Conservation (phyloP, 768 basidiomycete genomes). For the Suillus sp. region DNA sequence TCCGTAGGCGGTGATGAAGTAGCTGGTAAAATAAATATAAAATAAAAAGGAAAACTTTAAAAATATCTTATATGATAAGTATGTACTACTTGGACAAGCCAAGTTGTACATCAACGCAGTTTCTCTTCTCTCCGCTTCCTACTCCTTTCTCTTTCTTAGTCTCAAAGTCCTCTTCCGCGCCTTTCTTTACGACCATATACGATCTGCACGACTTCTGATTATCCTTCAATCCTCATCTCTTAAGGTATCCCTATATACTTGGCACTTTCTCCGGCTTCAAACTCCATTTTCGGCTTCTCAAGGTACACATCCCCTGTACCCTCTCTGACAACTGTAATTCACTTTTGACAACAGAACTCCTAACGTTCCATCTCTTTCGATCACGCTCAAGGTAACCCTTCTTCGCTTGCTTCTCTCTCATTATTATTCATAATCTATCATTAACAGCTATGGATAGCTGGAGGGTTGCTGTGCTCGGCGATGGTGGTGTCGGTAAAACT, state of each 20-base stretch:
- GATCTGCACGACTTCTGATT: slow-evolving; percentile 61
- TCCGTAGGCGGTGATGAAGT: slow-evolving; percentile 13
- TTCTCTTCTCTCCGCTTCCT: slow-evolving; percentile 29
- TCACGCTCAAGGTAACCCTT: slow-evolving; percentile 24
- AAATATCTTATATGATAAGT: slow-evolving; percentile 4
- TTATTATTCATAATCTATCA: slow-evolving; percentile 15
- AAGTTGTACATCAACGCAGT: slow-evolving; percentile 32
- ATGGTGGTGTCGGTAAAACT: slow-evolving; percentile 98
- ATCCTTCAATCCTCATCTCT: slow-evolving; percentile 33
- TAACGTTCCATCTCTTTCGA: slow-evolving; percentile 29
- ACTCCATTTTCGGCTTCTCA: slow-evolving; percentile 19
- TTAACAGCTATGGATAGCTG: slow-evolving; percentile 79
- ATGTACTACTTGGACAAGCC: slow-evolving; percentile 31
- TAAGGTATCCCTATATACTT: slow-evolving; percentile 32
- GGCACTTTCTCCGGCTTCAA: slow-evolving; percentile 29
- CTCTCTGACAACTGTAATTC: slow-evolving; percentile 14
- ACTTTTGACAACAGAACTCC: slow-evolving; percentile 20
- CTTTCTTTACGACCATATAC: slow-evolving; percentile 65
- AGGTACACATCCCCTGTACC: slow-evolving; percentile 12
- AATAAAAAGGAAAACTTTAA: background rate
- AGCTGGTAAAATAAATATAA: background rate
- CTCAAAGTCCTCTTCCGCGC: slow-evolving; percentile 28
- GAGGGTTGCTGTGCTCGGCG: slow-evolving; percentile 94
- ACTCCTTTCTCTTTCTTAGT: slow-evolving; percentile 29
- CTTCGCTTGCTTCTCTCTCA: slow-evolving; percentile 20